Percentiles rank a stretch among this genome's conserved stretches.
Evolutionary conservation across 83 land plant species (phyloP).

Genomic region (Picea abies): DNA sequence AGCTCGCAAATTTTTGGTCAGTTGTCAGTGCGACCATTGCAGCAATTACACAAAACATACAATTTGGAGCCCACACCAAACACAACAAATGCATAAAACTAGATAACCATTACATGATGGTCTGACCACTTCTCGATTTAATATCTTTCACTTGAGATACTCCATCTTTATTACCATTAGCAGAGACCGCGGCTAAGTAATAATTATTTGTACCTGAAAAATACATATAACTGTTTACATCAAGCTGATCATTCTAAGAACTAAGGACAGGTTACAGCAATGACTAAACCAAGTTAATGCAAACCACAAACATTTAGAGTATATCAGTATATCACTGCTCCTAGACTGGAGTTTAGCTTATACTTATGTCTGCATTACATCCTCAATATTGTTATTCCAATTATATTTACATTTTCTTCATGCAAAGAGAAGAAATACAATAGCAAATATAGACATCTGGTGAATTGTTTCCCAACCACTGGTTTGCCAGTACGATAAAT

Average conservation of each 20-base stretch:
- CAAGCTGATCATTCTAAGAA: not conserved
- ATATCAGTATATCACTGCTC: not conserved
- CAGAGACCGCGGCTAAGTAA: not conserved
- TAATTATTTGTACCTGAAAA: slow-evolving; percentile 1
- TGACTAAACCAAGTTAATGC: not conserved
- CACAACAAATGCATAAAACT: not conserved
- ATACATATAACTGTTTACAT: not conserved
- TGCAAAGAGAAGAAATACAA: not conserved
- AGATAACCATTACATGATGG: not conserved
- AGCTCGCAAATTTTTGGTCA: not conserved
- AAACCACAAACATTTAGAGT: not conserved
- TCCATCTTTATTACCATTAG: too few species aligned
- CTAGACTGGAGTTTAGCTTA: not conserved
- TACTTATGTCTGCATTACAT: not conserved
- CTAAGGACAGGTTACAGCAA: not conserved
- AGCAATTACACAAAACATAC: not conserved
- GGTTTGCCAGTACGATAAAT: not conserved
- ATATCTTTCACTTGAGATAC: not conserved
- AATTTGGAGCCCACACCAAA: not conserved
- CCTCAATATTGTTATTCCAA: not conserved
- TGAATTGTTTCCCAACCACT: not conserved
- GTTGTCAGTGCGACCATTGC: not conserved
- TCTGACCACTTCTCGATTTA: not conserved
- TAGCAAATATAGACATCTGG: not conserved
- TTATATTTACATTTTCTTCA: not conserved